Base-by-base conservation (phyloP, 345 rosid genomes). In the Mangifera indica region DNA sequence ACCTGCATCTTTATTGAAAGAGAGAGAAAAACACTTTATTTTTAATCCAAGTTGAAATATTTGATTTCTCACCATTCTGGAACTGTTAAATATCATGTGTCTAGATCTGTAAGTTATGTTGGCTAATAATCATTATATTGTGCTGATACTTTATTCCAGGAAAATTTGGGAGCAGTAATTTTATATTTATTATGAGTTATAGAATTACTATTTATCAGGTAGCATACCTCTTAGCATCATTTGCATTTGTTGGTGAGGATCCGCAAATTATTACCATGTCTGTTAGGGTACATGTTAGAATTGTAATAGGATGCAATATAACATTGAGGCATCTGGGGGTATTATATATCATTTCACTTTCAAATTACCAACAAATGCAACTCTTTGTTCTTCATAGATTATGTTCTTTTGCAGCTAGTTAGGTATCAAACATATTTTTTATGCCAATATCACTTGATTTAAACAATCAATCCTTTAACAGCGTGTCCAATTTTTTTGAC, bases 401-500 rank as follows among this genome's bases (percentile, higher is more conserved):
- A 49, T 59, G 24, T 67, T 68, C 51, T 55, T 51, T 59, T 59
- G n/a, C 26, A n/a, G 12, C 26, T 34, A 14, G 32, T 18, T 62
- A 56, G 44, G 29, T 24, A 26, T 24, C 14, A 7, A 3, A 2
- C 7, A 21, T 18, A 10, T 4, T 37, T 11, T 61, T 15, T 51
- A 61, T 42, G 11, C 17, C 22, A 8, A 9, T 32, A 24, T 61
- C 34, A 29, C 20, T 5, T 8, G 53, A 8, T 51, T 65, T 8
- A 40, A 42, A 7, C 15, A 2, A 18, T 63, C 26, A 4, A 60
- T 59, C 54, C 10, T 22, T n/a, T n/a, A n/a, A 26, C 10, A 12
- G 5, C 7, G 15, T 26, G 45, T 5, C 68, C 15, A 8, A 5
- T 24, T 64, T 40, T 52, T 54, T 78, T 75, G 69, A 73, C 49